Percentiles rank a stretch among this genome's conserved stretches.
phyloP scores from a whole-genome alignment of 805 yeast species.

The Yamadazyma ubonensis region DNA sequence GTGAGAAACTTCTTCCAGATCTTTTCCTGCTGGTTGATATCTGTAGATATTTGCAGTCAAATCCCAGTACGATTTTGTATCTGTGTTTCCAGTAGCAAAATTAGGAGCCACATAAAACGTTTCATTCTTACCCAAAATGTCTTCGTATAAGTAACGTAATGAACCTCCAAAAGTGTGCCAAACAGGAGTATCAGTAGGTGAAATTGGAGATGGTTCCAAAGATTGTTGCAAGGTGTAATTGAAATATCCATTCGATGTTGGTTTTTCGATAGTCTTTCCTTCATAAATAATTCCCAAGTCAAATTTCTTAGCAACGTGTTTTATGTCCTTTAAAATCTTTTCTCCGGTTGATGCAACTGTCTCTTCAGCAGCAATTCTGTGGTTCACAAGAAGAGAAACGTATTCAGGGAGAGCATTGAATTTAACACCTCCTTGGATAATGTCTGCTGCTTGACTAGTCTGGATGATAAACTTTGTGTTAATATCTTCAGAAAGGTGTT shows the following conservation, averaged over 20 bases:
- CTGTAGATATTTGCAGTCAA: slow-evolving; percentile 39
- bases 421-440: slow-evolving; percentile 49
- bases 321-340: slow-evolving; percentile 31
- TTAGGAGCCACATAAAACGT: slow-evolving; percentile 34
- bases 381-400: slow-evolving; percentile 43
- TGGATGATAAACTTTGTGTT: slow-evolving; percentile 37
- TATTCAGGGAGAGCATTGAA: slow-evolving; percentile 51
- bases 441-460: slow-evolving; percentile 50
- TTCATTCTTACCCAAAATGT: slow-evolving; percentile 24
- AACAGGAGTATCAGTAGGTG: slow-evolving; percentile 30
- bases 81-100: slow-evolving; percentile 40
- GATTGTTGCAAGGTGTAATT: slow-evolving; percentile 25
- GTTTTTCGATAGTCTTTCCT: slow-evolving; percentile 13
- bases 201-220: slow-evolving; percentile 40
- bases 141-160: slow-evolving; percentile 38
- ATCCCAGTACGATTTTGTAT: slow-evolving; percentile 42
- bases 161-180: slow-evolving; percentile 40
- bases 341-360: slow-evolving; percentile 30
- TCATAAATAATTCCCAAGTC: slow-evolving; percentile 35
- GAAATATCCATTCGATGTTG: slow-evolving; percentile 25
- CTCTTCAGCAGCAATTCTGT: slow-evolving; percentile 47
- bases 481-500: slow-evolving; percentile 27
- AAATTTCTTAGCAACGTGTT: slow-evolving; percentile 33
- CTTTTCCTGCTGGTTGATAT: slow-evolving; percentile 25
- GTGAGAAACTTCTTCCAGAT: slow-evolving; percentile 19